phyloP scores from a whole-genome alignment of 2,329 filamentous ascomycete genomes.

The Ustilaginoidea virens region DNA sequence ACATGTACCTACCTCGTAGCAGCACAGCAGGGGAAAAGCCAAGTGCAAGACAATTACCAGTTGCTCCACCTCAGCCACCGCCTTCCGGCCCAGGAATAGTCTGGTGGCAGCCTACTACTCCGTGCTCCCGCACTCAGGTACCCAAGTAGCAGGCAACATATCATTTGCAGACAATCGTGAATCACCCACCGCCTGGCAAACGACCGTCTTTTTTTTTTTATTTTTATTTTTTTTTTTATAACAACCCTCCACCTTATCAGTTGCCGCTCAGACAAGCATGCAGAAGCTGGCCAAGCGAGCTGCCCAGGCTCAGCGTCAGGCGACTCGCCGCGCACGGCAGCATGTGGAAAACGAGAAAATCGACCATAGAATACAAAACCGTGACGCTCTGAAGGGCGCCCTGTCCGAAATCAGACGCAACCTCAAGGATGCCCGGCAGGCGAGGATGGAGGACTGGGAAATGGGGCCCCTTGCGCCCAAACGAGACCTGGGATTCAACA shows the following conservation, averaged over 20 bases:
- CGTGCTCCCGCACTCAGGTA: too few relatives aligned
- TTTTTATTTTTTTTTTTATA: too few relatives aligned
- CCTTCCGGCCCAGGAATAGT: too few relatives aligned
- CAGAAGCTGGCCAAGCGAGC: slow-evolving; percentile 56
- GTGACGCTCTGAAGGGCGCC: slow-evolving; percentile 15
- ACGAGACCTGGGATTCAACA: slow-evolving; percentile 49
- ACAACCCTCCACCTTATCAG: background rate
- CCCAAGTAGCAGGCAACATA: too few relatives aligned
- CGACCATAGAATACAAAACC: slow-evolving; percentile 15
- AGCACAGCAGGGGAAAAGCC: too few relatives aligned
- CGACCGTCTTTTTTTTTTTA: too few relatives aligned
- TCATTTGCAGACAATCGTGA: too few relatives aligned
- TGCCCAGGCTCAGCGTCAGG: slow-evolving; percentile 50
- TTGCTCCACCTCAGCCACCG: too few relatives aligned
- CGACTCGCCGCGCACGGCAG: slow-evolving; percentile 30
- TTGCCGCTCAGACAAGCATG: slow-evolving; percentile 28
- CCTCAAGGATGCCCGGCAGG: slow-evolving; percentile 25
- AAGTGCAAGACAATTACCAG: too few relatives aligned
- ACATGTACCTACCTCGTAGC: too few relatives aligned
- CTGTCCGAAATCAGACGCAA: slow-evolving; percentile 18
- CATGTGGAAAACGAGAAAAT: slow-evolving; percentile 15
- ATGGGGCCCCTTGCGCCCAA: slow-evolving; percentile 66
- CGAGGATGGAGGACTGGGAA: slow-evolving; percentile 61
- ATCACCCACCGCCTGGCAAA: too few relatives aligned
- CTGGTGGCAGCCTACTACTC: too few relatives aligned